Conservation (phyloP, 352 stramenopile genomes). For the Peronospora tabacina region DNA sequence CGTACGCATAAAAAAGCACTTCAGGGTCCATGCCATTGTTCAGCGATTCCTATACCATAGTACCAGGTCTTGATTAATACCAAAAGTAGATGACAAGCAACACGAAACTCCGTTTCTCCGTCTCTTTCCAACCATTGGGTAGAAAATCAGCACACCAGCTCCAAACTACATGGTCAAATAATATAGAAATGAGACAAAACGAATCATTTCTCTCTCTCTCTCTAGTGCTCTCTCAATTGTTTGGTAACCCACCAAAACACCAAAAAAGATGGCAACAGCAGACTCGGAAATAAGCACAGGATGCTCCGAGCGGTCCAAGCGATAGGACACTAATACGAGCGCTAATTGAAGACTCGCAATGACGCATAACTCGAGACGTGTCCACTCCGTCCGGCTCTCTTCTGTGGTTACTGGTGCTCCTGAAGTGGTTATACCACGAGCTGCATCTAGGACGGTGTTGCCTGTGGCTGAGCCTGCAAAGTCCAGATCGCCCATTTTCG, state of each 20-base stretch:
- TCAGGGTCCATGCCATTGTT: conserved; percentile 78
- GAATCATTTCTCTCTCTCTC: conserved; percentile 1
- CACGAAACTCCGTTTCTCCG: not conserved
- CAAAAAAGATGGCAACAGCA: conserved; percentile 75
- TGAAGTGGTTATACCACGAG: conserved; percentile 20
- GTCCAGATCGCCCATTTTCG: conserved; percentile 22
- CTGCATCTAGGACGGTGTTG: conserved; percentile 31
- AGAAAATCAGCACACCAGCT: conserved; percentile 64
- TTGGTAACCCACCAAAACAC: conserved; percentile 53
- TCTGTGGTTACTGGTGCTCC: conserved; percentile 19
- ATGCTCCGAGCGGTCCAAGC: conserved; percentile 56
- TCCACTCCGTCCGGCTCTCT: conserved; percentile 43
- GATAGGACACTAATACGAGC: conserved; percentile 76
- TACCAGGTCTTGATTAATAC: conserved; percentile 2
- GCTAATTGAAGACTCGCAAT: conserved; percentile 77
- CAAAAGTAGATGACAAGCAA: not conserved
- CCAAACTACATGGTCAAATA: conserved; percentile 47
- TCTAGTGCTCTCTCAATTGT: not conserved
- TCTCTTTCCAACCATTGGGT: conserved; percentile 44
- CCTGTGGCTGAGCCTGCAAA: conserved; percentile 22
- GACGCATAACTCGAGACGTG: conserved; percentile 63
- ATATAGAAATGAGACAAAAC: not conserved
- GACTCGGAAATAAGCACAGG: conserved; percentile 76
- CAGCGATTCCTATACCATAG: conserved; percentile 48
- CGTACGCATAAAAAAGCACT: conserved; percentile 77